Base-by-base conservation (phyloP, 768 basidiomycete species). In the Kwoniella dendrophila region DNA sequence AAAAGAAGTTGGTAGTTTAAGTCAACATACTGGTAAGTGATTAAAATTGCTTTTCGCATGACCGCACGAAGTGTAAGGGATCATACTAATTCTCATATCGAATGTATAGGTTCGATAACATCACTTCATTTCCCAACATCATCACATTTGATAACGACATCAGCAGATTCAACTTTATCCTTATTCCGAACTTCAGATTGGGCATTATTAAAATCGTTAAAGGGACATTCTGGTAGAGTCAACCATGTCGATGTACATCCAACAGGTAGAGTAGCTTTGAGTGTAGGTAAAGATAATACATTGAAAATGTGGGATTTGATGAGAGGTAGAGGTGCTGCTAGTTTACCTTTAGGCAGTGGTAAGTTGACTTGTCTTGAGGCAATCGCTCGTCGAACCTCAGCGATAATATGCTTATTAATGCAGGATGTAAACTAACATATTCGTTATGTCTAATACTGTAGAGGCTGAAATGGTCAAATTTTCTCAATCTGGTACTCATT, bases 231-330 rank as follows among this genome's bases (percentile, higher is more conserved):
- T 63, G 94, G 90, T 0, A 86, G 90, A 26, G 87, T 98, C 62
- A 97, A 97, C 76, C 85, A 85, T 33, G 85, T 96, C 36, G 90
- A 91, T 1, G 87, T 97, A 2, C 96, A 99, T 73, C 95, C 92
- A 0, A 89, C 90, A 0, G 91, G 94, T 5, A 90, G 97, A 71
- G 85, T 97, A 18, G 94, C 88, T 0, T 79, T 99, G 40, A 92
- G 88, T 63, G 92, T 97, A 0, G 95, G 96, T 6, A 88, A 87
- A 71, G 96, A 98, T 72, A 83, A 85, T 66, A 90, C 90, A 2
- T 68, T 98, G 61, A 85, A 93, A 43, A 96, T 99, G 94, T 99
- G 96, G 96, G 96, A 99, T 82, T 82, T 99, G 50, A 94, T 97
- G 90, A 83, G 94, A 45, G 95, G 95, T 0, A 88, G 89, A 77